Evolutionary conservation across 2,329 filamentous ascomycete species (phyloP).

Genomic region (Colletotrichum noveboracense): DNA sequence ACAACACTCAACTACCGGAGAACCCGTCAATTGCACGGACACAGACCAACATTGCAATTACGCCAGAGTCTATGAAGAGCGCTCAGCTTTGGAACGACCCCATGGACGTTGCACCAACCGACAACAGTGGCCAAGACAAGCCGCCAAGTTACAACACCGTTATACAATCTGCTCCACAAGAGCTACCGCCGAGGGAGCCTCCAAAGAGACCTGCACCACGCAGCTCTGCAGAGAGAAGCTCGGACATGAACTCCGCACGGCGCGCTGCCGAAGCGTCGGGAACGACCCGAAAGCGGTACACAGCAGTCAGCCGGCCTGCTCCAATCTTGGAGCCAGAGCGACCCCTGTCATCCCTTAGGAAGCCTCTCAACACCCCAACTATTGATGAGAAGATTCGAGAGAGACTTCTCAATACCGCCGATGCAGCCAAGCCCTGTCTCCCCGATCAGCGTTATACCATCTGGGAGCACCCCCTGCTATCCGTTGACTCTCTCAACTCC

Average conservation of each 20-base stretch:
- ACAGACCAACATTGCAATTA: constrained; percentile 15
- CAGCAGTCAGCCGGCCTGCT: not conserved
- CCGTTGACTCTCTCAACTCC: constrained; percentile 53
- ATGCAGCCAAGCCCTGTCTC: constrained; percentile 50
- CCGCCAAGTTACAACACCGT: constrained; percentile 20
- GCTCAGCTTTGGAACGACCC: constrained; percentile 26
- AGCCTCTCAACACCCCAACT: constrained; percentile 24
- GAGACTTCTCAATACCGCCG: constrained; percentile 54
- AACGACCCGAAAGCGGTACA: not conserved
- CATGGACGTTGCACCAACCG: not conserved
- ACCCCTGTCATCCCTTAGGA: constrained; percentile 29
- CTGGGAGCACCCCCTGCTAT: constrained; percentile 56
- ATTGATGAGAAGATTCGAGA: constrained; percentile 46
- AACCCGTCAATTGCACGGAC: not conserved
- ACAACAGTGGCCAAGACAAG: not conserved
- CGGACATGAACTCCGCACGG: not conserved
- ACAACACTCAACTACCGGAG: not conserved
- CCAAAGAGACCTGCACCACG: not conserved
- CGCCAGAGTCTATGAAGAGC: constrained; percentile 26
- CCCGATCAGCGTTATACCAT: constrained; percentile 52
- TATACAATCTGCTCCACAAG: not conserved
- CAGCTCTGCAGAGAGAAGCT: not conserved
- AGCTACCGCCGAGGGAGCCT: not conserved
- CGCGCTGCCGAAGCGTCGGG: not conserved
- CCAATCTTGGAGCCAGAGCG: not conserved